A percentile compares a stretch with the other conserved stretches of the same genome.
These are phyloP conservation scores for Silene coronaria DNA, from an alignment of 179 eudicot species.

Conservation along the genomic window DNA sequence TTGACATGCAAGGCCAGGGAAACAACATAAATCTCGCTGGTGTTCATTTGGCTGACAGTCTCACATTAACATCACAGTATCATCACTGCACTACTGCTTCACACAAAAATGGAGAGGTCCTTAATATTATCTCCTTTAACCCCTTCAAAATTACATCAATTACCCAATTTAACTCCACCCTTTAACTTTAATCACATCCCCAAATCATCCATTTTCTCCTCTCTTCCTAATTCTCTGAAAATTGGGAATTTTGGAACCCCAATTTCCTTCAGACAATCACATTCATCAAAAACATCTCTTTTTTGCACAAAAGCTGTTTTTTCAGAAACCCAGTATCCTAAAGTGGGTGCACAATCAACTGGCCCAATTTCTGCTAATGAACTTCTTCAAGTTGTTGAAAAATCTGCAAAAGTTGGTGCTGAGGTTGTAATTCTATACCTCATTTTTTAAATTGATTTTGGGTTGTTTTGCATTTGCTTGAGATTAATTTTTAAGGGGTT, in stretches of 20 bases:
- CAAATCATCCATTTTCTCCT: slow-evolving; percentile 6
- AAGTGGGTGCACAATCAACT: slow-evolving; percentile 49
- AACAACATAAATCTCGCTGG: not conserved
- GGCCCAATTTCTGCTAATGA: slow-evolving; percentile 47
- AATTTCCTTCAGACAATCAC: slow-evolving; percentile 11
- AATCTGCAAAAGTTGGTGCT: slow-evolving; percentile 84
- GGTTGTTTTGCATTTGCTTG: not conserved
- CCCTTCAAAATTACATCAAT: slow-evolving; percentile 25
- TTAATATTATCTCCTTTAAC: slow-evolving; percentile 27
- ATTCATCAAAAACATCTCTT: slow-evolving; percentile 1
- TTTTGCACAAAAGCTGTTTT: slow-evolving; percentile 35
- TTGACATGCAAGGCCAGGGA: not conserved
- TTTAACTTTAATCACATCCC: slow-evolving; percentile 17
- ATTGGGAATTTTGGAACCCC: slow-evolving; percentile 22
- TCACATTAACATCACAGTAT: not conserved
- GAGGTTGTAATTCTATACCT: slow-evolving; percentile 34
- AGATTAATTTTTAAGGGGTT: too few species aligned
- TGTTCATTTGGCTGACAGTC: not conserved
- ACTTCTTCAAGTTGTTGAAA: slow-evolving; percentile 56
- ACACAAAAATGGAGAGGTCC: slow-evolving; percentile 35
- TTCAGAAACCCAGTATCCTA: slow-evolving; percentile 42
- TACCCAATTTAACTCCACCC: slow-evolving; percentile 30
- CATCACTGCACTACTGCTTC: not conserved
- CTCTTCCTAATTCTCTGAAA: slow-evolving; percentile 6
- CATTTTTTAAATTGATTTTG: not conserved